Percentiles rank a stretch among this genome's conserved stretches.
phyloP scores from a whole-genome alignment of 371 early-diverging fungal species.

The Thermomucor indicae-seudaticae region DNA sequence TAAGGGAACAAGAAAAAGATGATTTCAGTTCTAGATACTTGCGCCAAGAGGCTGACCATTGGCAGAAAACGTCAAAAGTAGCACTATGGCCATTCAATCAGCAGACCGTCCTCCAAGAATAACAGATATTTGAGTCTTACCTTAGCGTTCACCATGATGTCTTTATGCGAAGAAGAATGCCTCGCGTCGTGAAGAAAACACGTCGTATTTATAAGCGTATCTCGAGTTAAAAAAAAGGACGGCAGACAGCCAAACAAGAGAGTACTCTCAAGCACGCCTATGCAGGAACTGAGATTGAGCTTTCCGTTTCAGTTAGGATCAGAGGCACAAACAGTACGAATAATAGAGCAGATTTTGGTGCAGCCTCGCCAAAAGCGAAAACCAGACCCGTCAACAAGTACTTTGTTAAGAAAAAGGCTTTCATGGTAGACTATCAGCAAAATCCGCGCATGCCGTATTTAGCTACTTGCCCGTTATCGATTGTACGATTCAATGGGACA shows the following conservation, averaged over 20 bases:
- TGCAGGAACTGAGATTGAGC: neutral
- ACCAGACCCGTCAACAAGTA: too few relatives aligned
- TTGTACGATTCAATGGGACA: too few relatives aligned
- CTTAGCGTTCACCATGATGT: conserved; percentile 14
- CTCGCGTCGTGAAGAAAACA: neutral
- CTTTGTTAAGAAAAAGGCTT: too few relatives aligned
- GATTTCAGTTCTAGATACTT: conserved; percentile 15
- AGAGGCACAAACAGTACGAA: too few relatives aligned
- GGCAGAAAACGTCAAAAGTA: conserved; percentile 56
- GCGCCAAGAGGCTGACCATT: conserved; percentile 51
- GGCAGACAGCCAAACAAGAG: neutral
- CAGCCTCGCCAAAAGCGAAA: too few relatives aligned
- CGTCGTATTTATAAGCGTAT: neutral
- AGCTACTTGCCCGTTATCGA: too few relatives aligned
- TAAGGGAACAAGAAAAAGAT: conserved; percentile 10
- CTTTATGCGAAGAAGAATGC: neutral
- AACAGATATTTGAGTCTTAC: conserved; percentile 1
- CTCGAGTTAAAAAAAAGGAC: conserved; percentile 1
- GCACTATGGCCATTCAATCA: conserved; percentile 31
- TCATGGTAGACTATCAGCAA: too few relatives aligned
- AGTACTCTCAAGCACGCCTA: neutral
- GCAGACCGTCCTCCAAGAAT: neutral
- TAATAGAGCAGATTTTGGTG: too few relatives aligned
- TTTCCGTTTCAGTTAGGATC: too few relatives aligned
- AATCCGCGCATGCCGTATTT: too few relatives aligned